Evolutionary conservation across 2,329 filamentous ascomycete species (phyloP), one percentile per base, ranked within the genome.

Genomic region (Hypoxylon sp.): DNA sequence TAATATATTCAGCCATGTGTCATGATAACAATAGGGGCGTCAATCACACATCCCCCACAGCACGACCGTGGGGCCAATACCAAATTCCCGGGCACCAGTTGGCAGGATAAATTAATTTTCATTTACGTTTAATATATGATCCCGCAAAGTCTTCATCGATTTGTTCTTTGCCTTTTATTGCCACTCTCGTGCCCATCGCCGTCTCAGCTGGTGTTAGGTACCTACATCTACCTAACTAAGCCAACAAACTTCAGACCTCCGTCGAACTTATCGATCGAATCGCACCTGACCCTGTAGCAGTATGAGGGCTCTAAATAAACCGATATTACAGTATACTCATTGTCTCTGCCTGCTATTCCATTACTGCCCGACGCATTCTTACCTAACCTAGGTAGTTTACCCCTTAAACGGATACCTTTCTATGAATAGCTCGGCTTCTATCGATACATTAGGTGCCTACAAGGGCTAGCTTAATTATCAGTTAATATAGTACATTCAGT

Each of bases 1-100:
- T 61, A 57, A 63, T 63, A 63, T 63, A 58, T 53, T 57, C 53
- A 48, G 27, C 55, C 55, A 42, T 56, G 31, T 50, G 31, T 33
- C 20, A 8, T 42, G 13, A 50, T 11, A 49, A 40, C 35, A 14
- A 33, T 25, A 31, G 10, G 11, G 22, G 13, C 11, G 7, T 42
- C 17, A 14, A 42, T 20, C 33, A 6, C 11, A 3, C 33, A 13
- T 22, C 25, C 49, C 2, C 25, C 49, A 33, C 13, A 20, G 7
- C 30, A 27, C 2, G 7, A 20, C 27, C 14, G 31, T 17, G 27
- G 44, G 13, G 20, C 48, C 50, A 68, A 49, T 61, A 17, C 57
- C 57, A 35, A 61, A 56, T 51, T 25, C 22, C 20, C n/a, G 13
- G n/a, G 6, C 20, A 31, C 6, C 20, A 22, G 60, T 53, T 57